These are phyloP conservation scores for Saccharum spontaneum DNA, from an alignment of 176 grass and related monocot species.

Conservation along the genomic window DNA sequence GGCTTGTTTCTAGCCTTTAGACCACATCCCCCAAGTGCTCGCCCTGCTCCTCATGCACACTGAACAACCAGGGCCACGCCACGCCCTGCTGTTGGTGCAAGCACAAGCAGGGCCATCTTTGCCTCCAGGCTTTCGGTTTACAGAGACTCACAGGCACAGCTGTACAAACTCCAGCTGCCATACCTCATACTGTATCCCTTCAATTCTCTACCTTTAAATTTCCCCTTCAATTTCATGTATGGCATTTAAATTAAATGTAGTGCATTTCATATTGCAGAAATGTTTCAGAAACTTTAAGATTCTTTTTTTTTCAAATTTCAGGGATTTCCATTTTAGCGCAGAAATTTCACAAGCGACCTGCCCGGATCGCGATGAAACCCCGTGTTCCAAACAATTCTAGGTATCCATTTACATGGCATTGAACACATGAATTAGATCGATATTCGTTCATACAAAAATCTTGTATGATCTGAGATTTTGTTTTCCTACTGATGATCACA, in stretches of 20 bases:
- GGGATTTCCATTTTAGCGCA: too few relatives aligned
- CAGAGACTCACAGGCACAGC: slow-evolving; percentile 39
- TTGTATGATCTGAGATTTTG: neutral
- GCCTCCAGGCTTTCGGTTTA: slow-evolving; percentile 51
- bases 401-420: too few relatives aligned
- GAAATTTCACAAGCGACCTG: neutral
- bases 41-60: neutral
- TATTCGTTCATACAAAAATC: neutral
- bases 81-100: slow-evolving; percentile 47
- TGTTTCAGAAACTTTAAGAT: neutral
- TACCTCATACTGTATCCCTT: slow-evolving; percentile 7
- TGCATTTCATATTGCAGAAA: neutral
- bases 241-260: neutral
- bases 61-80: slow-evolving; percentile 34
- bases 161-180: slow-evolving; percentile 44
- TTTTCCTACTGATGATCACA: neutral
- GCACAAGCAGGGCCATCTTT: slow-evolving; percentile 20
- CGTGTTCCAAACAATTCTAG: neutral
- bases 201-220: neutral
- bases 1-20: slow-evolving; percentile 36
- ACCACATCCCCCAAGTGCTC: slow-evolving; percentile 25
- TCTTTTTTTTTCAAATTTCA: neutral
- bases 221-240: neutral
- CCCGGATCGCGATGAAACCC: neutral
- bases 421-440: neutral